Evolutionary conservation across 768 basidiomycete genomes (phyloP), one percentile per base, ranked within the genome.

Genomic region (Pilatotrama ljubarskyi): DNA sequence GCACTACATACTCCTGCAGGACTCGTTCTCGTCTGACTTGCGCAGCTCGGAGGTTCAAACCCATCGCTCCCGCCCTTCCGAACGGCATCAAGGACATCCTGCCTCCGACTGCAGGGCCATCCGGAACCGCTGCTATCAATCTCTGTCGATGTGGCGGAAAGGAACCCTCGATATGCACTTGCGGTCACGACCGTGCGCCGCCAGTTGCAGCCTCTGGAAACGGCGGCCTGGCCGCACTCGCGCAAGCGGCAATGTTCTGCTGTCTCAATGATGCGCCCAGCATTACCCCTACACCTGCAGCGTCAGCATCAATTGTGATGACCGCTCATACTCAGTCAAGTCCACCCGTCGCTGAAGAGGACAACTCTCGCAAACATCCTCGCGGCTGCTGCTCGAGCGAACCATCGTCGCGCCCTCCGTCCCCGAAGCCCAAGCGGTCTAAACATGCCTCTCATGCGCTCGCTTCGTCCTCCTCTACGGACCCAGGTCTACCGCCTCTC

Each of bases 31-130:
- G 42, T 29, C 52, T 51, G 9, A 43, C 29, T n/a, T 47, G 17
- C 37, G 22, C 47, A 89, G 88, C 84, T 25, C 81, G 79, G 64
- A 79, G 88, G 63, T 90, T 83, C 69, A 84, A 89, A 65, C 88
- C 88, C 8, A 86, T 87, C 29, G 77, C 79, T 3, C 90, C 90
- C 13, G 81, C 89, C 1, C 72, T 91, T 38, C 90, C 90, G 10
- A 90, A 91, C 63, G 90, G 90, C 36, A 75, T 91, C 26, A 82
- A 80, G 57, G 88, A 89, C 22, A 36, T 71, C 78, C 78, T 46
- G 35, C 73, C 70, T 26, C 17, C 55, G 7, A 24, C 50, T 25
- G 38, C 40, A 26, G 25, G 25, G 10, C 26, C 54, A 3, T 44
- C 49, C 6, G 14, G 22, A 3, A 5, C 51, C 4, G 32, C 10